These are phyloP conservation scores for Solanum habrochaites DNA, from an alignment of 257 asterid species.

Conservation along the genomic window DNA sequence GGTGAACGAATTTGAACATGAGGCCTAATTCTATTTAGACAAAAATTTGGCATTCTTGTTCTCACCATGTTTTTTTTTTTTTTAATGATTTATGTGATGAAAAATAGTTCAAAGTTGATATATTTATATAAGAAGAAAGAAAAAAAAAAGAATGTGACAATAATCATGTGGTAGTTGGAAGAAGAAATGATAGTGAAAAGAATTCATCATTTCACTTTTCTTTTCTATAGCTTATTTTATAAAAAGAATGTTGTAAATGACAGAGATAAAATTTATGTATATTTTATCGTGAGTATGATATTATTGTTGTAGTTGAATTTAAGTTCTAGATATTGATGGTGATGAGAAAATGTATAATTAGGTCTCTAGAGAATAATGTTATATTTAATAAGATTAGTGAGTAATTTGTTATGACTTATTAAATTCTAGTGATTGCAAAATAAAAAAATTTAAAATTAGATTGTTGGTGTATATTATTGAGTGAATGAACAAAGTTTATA, in stretches of 20 bases:
- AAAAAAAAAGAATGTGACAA: neutral
- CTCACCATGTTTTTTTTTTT: slow-evolving; percentile 24
- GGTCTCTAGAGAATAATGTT: neutral
- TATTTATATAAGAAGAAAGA: slow-evolving; percentile 14
- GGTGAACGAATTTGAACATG: slow-evolving; percentile 57
- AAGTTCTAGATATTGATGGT: rapidly evolving
- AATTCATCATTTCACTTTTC: neutral
- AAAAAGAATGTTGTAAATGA: neutral
- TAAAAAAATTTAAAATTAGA: too few species aligned
- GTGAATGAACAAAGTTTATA: neutral
- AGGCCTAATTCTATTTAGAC: slow-evolving; percentile 69
- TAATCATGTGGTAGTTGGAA: slow-evolving; percentile 2
- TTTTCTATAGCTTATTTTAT: neutral
- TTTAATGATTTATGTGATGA: neutral
- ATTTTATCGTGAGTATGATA: neutral
- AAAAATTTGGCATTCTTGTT: slow-evolving; percentile 50
- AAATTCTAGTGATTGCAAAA: neutral
- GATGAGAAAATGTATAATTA: neutral
- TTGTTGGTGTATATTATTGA: neutral
- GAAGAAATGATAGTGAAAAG: neutral
- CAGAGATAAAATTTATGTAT: neutral
- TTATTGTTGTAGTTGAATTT: neutral
- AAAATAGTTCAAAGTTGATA: neutral
- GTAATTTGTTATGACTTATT: neutral
- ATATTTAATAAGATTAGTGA: neutral